Conservation (phyloP, 2,329 filamentous ascomycete species). For the Aureobasidium sp. region DNA sequence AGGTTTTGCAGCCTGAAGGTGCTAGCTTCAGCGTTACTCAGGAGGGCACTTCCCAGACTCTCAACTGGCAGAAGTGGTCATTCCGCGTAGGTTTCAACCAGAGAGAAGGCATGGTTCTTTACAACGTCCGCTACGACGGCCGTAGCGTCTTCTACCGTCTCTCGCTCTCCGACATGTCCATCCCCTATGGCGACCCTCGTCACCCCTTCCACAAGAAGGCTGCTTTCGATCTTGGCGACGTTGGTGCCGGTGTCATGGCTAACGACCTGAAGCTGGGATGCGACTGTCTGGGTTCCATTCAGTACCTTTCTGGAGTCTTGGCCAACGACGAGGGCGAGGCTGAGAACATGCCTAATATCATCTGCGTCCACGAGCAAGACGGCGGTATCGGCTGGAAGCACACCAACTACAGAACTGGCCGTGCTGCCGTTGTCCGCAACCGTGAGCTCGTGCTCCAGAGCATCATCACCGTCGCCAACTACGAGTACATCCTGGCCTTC, state of each 20-base stretch:
- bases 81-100: slow-evolving; percentile 57
- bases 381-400: slow-evolving; percentile 65
- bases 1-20: slow-evolving; percentile 58
- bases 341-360: slow-evolving; percentile 55
- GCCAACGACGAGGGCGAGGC: slow-evolving; percentile 54
- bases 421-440: slow-evolving; percentile 56
- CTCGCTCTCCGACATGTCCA: slow-evolving; percentile 61
- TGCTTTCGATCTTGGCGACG: slow-evolving; percentile 64
- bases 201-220: slow-evolving; percentile 63
- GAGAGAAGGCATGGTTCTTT: slow-evolving; percentile 60
- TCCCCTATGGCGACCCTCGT: slow-evolving; percentile 57
- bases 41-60: slow-evolving; percentile 46
- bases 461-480: slow-evolving; percentile 66
- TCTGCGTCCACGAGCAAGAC: slow-evolving; percentile 67
- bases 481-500: slow-evolving; percentile 67
- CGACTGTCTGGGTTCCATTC: slow-evolving; percentile 63
- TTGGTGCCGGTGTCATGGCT: slow-evolving; percentile 58
- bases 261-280: slow-evolving; percentile 65
- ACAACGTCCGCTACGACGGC: slow-evolving; percentile 48
- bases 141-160: slow-evolving; percentile 62
- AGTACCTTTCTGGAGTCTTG: slow-evolving; percentile 56
- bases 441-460: slow-evolving; percentile 61
- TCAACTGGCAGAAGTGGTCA: slow-evolving; percentile 62
- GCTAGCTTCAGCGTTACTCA: slow-evolving; percentile 52
- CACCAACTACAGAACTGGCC: slow-evolving; percentile 61